phyloP scores from a whole-genome alignment of 2,329 filamentous ascomycete genomes.

The Pseudomassariella vexata region DNA sequence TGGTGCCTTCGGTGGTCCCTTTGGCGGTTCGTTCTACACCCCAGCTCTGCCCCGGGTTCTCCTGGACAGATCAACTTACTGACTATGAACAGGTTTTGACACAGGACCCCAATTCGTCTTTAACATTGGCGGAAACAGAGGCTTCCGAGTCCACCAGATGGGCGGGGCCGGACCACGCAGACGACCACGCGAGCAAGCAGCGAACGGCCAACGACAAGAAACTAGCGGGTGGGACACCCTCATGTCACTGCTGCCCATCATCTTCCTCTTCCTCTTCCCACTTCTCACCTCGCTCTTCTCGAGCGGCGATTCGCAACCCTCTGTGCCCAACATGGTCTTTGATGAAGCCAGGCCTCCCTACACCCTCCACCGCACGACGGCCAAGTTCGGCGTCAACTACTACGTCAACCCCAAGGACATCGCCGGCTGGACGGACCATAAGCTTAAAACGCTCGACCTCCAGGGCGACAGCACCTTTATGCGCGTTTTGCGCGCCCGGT shows the following conservation, averaged over 20 bases:
- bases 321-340: slow-evolving; percentile 68
- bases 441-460: slow-evolving; percentile 70
- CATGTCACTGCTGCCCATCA: slow-evolving; percentile 75
- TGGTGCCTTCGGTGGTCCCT: slow-evolving; percentile 60
- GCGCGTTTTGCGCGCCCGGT: slow-evolving; percentile 60
- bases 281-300: slow-evolving; percentile 77
- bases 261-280: slow-evolving; percentile 83
- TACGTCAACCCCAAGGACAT: slow-evolving; percentile 79
- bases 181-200: slow-evolving; percentile 60
- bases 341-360: slow-evolving; percentile 65
- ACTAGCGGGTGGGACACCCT: slow-evolving; percentile 53
- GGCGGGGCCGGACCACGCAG: slow-evolving; percentile 72
- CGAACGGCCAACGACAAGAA: slow-evolving; percentile 43
- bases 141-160: slow-evolving; percentile 92
- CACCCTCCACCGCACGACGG: slow-evolving; percentile 67
- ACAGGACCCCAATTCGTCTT: slow-evolving; percentile 87
- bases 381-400: slow-evolving; percentile 70
- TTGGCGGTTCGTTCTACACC: slow-evolving; percentile 45
- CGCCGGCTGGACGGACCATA: slow-evolving; percentile 59
- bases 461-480: slow-evolving; percentile 71
- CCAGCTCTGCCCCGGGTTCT: neutral
- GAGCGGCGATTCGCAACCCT: slow-evolving; percentile 42
- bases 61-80: slow-evolving; percentile 4
- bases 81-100: slow-evolving; percentile 52
- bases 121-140: slow-evolving; percentile 87